phyloP scores from a whole-genome alignment of 192 early-diverging fungal genomes.

The Backusella sp. region DNA sequence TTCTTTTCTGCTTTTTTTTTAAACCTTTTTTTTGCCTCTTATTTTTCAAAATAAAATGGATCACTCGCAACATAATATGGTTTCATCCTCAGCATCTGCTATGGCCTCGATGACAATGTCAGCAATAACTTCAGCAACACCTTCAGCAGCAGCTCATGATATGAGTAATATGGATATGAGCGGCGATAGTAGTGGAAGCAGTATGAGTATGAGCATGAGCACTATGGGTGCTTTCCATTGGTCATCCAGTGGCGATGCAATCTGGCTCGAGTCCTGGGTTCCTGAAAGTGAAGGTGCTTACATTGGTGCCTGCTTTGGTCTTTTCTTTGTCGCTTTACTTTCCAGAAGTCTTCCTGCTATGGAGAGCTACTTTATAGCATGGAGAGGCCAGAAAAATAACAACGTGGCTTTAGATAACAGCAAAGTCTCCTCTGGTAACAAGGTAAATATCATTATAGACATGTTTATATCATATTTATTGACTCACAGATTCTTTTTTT shows the following conservation, averaged over 20 bases:
- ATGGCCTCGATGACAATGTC: not conserved
- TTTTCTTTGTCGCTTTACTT: slow-evolving; percentile 45
- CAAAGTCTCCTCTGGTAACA: not conserved
- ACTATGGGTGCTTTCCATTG: slow-evolving; percentile 39
- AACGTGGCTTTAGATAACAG: not conserved
- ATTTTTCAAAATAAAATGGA: slow-evolving; percentile 2
- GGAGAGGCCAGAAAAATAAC: slow-evolving; percentile 35
- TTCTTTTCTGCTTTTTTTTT: not conserved
- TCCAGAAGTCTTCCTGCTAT: slow-evolving; percentile 42
- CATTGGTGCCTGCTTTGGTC: slow-evolving; percentile 45
- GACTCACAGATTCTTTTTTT: not conserved
- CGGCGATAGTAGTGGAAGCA: not conserved
- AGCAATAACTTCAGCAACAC: not conserved
- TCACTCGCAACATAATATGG: slow-evolving; percentile 9
- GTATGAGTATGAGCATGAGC: slow-evolving; percentile 1
- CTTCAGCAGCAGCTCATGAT: not conserved
- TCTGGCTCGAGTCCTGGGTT: slow-evolving; percentile 43
- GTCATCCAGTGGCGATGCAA: slow-evolving; percentile 33
- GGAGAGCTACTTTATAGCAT: slow-evolving; percentile 41
- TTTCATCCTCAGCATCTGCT: not conserved
- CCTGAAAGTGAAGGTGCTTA: slow-evolving; percentile 45
- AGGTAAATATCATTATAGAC: not conserved
- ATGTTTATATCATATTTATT: not conserved
- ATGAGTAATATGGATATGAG: slow-evolving; percentile 1
- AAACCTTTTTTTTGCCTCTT: not conserved